Evolutionary conservation across 768 basidiomycete genomes (phyloP).

Genomic region (Boletus speciosus): DNA sequence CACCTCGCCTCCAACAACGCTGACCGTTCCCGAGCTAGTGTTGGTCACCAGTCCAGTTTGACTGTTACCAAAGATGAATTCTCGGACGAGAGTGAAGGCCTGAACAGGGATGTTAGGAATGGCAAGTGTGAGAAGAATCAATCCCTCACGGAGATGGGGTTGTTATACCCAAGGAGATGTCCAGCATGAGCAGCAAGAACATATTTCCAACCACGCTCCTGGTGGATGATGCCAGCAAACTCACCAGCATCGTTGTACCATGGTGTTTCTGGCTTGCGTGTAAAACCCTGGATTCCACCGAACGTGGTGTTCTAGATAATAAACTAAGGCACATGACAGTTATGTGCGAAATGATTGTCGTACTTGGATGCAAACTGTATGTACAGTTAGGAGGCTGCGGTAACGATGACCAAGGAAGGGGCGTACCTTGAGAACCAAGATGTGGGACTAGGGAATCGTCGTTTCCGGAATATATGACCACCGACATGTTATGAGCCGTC

Average conservation of each 20-base stretch:
- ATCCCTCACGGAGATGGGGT: constrained; percentile 43
- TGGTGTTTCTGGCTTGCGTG: constrained; percentile 53
- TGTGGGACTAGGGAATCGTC: constrained; percentile 64
- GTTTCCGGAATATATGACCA: constrained; percentile 66
- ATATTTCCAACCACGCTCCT: constrained; percentile 44
- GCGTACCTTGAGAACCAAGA: constrained; percentile 56
- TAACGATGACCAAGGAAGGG: no score
- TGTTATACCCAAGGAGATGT: constrained; percentile 33
- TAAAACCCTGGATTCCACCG: no score
- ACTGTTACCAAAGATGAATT: constrained; percentile 48
- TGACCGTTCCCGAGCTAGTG: constrained; percentile 18
- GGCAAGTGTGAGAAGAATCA: background rate
- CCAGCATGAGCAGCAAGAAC: constrained; percentile 35
- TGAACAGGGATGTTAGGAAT: constrained; percentile 19
- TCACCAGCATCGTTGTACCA: constrained; percentile 57
- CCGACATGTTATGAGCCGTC: constrained; percentile 42
- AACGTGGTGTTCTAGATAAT: no score
- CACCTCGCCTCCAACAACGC: constrained; percentile 49
- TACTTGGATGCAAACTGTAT: no score
- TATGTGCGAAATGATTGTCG: no score
- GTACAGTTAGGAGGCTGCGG: no score
- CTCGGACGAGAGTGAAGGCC: constrained; percentile 47
- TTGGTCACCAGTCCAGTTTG: constrained; percentile 51
- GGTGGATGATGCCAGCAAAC: constrained; percentile 65
- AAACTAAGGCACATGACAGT: no score